Evolutionary conservation across 768 basidiomycete species (phyloP).

Genomic region (Russula dissimulans): DNA sequence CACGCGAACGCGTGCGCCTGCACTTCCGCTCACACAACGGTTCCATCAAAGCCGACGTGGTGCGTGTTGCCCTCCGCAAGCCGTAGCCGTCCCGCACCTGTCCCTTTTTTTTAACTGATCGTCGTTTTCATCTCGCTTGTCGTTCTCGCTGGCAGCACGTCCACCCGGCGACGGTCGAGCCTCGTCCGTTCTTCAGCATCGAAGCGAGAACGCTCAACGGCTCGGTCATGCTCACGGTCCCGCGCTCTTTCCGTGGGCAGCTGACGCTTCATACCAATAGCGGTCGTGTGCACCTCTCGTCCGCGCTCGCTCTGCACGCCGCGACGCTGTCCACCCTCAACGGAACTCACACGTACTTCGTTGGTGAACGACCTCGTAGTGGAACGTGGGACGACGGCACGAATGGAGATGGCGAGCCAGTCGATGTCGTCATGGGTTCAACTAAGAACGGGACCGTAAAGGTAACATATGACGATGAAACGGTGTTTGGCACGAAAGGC

Average conservation of each 20-base stretch:
- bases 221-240: not conserved
- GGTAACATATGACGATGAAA: slow-evolving; percentile 13
- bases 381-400: slow-evolving; percentile 9
- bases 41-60: slow-evolving; percentile 4
- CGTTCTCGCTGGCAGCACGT: not conserved
- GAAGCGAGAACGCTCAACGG: slow-evolving; percentile 5
- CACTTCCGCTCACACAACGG: slow-evolving; percentile 3
- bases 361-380: slow-evolving; percentile 11
- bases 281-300: slow-evolving; percentile 7
- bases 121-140: not conserved
- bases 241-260: slow-evolving; percentile 18
- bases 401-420: slow-evolving; percentile 8
- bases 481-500: not conserved
- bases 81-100: no score
- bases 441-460: slow-evolving; percentile 14
- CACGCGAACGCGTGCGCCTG: not conserved
- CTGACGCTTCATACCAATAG: slow-evolving; percentile 9
- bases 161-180: slow-evolving; percentile 5
- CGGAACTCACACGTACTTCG: slow-evolving; percentile 11
- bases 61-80: not conserved
- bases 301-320: not conserved
- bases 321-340: slow-evolving; percentile 1
- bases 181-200: slow-evolving; percentile 13
- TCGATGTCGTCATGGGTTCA: slow-evolving; percentile 1
- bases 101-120: not conserved